A percentile compares a stretch with the other conserved stretches of the same genome.
Evolutionary conservation across 805 yeast species (phyloP).

Genomic region (Martiniozyma abietophila): DNA sequence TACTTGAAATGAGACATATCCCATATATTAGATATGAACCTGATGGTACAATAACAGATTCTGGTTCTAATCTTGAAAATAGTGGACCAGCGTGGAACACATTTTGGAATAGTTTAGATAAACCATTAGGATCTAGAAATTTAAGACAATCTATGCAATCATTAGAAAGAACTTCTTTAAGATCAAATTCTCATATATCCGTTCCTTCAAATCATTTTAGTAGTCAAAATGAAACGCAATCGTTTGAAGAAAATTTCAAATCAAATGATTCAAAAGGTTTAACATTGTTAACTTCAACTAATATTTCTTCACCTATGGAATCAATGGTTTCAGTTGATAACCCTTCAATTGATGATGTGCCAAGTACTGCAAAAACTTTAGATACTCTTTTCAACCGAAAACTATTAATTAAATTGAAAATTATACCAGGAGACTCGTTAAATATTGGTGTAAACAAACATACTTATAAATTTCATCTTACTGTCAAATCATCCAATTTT

Average conservation of each 20-base stretch:
- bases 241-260: no score
- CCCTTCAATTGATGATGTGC: neutral
- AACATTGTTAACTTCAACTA: no score
- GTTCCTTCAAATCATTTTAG: no score
- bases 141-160: no score
- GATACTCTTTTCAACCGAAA: constrained; percentile 4
- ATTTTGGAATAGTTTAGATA: constrained; percentile 26
- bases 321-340: neutral
- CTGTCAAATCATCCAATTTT: constrained; percentile 6
- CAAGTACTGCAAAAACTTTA: neutral
- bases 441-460: constrained; percentile 15
- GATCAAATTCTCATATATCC: neutral
- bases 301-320: neutral
- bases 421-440: constrained; percentile 13
- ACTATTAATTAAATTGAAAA: constrained; percentile 12
- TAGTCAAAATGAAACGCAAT: no score
- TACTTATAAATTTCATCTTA: constrained; percentile 20
- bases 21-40: constrained; percentile 23
- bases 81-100: constrained; percentile 25
- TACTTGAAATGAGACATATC: constrained; percentile 24
- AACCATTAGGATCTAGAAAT: no score
- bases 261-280: no score
- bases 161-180: neutral
- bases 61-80: constrained; percentile 11
- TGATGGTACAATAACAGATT: neutral